These are phyloP conservation scores for Candida tropicalis DNA, from an alignment of 1,139 yeast species.

Conservation along the genomic window DNA sequence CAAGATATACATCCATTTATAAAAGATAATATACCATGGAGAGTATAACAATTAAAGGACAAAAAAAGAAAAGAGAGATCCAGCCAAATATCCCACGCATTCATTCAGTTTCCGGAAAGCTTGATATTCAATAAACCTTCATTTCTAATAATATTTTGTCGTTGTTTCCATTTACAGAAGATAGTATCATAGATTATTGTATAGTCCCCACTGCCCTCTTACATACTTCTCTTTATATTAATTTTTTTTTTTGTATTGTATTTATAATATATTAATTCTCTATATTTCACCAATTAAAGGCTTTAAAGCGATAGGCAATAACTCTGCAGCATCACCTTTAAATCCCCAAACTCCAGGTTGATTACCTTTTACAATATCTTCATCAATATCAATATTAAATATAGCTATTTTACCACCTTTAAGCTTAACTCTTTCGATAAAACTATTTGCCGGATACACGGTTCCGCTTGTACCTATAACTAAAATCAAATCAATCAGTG, in stretches of 20 bases:
- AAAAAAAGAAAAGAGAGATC: not conserved
- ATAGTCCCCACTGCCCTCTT: no score
- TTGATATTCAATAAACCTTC: no score
- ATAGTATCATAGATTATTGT: not conserved
- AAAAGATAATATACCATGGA: constrained; percentile 1
- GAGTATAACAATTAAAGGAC: not conserved
- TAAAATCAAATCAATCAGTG: constrained; percentile 67
- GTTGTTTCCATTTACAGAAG: not conserved
- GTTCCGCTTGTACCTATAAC: constrained; percentile 86
- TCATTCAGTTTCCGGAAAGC: no score
- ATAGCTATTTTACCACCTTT: constrained; percentile 85
- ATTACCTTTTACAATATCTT: constrained; percentile 40
- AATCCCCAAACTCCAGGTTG: constrained; percentile 66
- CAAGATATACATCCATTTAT: not conserved
- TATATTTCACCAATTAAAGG: constrained; percentile 41
- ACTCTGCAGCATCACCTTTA: constrained; percentile 76
- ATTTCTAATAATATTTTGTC: not conserved
- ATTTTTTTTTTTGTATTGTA: no score
- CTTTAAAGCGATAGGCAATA: constrained; percentile 66
- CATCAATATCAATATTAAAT: constrained; percentile 70
- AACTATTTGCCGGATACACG: constrained; percentile 91
- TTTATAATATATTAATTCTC: constrained; percentile 2
- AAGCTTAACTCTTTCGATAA: constrained; percentile 71
- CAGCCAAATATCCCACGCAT: no score
- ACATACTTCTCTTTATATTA: no score